A percentile compares a stretch with the other conserved stretches of the same genome.
Conservation (phyloP, 257 asterid species). For the Nicotiana sylvestris region DNA sequence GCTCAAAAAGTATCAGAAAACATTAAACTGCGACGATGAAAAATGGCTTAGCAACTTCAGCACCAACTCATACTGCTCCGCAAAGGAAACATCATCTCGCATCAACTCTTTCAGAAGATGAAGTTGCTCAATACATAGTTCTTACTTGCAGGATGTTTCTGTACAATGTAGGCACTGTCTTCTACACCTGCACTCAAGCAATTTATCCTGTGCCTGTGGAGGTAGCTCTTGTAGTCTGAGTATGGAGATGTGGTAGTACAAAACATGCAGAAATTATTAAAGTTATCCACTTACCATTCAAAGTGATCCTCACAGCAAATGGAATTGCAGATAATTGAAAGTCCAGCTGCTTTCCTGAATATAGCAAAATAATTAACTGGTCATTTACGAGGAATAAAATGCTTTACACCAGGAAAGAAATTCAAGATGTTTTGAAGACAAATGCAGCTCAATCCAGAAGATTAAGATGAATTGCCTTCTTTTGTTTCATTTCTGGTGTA, state of each 20-base stretch:
- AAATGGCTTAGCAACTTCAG: neutral
- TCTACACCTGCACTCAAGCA: slow-evolving; percentile 64
- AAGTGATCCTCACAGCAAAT: slow-evolving; percentile 93
- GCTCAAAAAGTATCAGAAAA: neutral
- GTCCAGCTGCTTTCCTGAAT: slow-evolving; percentile 72
- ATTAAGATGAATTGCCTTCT: no score
- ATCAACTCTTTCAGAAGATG: slow-evolving; percentile 46
- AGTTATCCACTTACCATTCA: slow-evolving; percentile 54
- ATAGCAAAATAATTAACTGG: neutral
- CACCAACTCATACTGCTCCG: neutral
- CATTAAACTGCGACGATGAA: neutral
- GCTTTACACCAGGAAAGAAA: neutral
- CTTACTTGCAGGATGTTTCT: slow-evolving; percentile 19
- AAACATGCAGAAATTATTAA: neutral
- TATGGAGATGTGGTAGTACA: neutral
- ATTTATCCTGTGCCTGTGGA: slow-evolving; percentile 78
- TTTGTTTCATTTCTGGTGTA: no score
- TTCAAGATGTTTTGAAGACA: no score
- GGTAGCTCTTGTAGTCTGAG: neutral
- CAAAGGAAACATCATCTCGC: neutral
- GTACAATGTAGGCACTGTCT: slow-evolving; percentile 55
- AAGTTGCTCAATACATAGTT: slow-evolving; percentile 48
- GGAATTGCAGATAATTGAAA: slow-evolving; percentile 70
- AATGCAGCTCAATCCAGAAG: no score
- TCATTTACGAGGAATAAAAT: neutral